Base-by-base conservation (phyloP, 768 basidiomycete genomes). In the Suillus plorans region DNA sequence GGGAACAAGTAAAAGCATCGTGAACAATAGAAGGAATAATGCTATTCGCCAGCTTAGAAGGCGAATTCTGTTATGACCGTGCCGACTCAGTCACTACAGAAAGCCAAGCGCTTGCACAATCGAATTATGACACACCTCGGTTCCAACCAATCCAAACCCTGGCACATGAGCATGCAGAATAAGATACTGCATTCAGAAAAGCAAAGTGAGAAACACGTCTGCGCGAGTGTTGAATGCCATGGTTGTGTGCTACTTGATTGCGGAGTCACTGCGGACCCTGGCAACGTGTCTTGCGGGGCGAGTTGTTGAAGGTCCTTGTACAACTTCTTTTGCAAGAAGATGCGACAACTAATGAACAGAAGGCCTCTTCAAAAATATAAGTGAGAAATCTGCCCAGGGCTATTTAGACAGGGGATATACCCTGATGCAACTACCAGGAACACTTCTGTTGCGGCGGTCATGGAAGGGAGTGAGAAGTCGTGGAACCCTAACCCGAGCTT, bases 111-210 rank as follows among this genome's bases (percentile, higher is more conserved):
- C 52, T 53, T 9, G 7, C n/a, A 12, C 64, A 53, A 18, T 31
- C 47, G 39, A 47, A 28, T 25, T 5, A 36, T 55, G 39, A 80
- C 88, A 64, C 57, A 92, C 90, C 76, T 73, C 13, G 86, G 71
- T 42, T 83, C 78, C 44, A 93, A 79, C 1, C 87, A 50, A 47
- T 81, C 78, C 56, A 86, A 61, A 3, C 83, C 89, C 76, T 95
- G 92, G n/a, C 85, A 82, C 75, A 94, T 84, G 6, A 94, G 78
- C 63, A 94, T 79, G 14, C 86, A 67, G 69, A 94, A 94, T 65
- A 94, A 77, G 69, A 85, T 84, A 66, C 87, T 89, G 60, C 88
- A 86, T 76, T 94, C 93, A 1, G 89, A 84, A 73, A 94, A 91
- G 69, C 87, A 89, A 39, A 86, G 75, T 0, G 90, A 84, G 69